A percentile compares a stretch with the other conserved stretches of the same genome.
Conservation (phyloP, 1,139 yeast species). For the Yamadazyma blattariae region DNA sequence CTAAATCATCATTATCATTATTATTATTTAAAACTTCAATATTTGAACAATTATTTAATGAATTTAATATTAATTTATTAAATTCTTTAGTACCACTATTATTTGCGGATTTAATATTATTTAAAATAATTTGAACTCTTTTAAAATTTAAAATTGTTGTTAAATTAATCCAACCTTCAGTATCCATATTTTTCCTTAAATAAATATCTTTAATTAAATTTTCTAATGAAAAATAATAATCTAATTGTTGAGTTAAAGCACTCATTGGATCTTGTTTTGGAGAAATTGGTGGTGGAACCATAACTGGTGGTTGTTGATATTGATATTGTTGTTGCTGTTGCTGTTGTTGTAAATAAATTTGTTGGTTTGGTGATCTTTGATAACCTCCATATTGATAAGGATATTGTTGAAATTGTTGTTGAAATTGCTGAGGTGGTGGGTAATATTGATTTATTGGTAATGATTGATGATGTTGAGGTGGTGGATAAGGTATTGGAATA, state of each 20-base stretch:
- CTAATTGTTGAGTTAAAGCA: conserved; percentile 65
- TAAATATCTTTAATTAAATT: conserved; percentile 80
- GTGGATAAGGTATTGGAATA: conserved; percentile 12
- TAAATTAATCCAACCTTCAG: conserved; percentile 68
- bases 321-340: conserved; percentile 7
- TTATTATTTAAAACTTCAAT: conserved; percentile 35
- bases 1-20: conserved; percentile 16
- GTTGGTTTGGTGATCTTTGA: conserved; percentile 8
- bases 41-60: conserved; percentile 36
- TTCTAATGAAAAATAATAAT: conserved; percentile 85
- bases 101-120: conserved; percentile 38
- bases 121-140: conserved; percentile 59
- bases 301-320: conserved; percentile 21
- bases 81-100: conserved; percentile 16
- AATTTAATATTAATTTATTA: conserved; percentile 27
- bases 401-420: conserved; percentile 2
- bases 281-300: conserved; percentile 48
- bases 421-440: conserved; percentile 8
- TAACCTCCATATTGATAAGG: conserved; percentile 11
- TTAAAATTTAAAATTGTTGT: conserved; percentile 64
- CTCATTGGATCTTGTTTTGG: conserved; percentile 47
- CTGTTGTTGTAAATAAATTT: conserved; percentile 10
- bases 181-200: conserved; percentile 76
- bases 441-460: conserved; percentile 14
- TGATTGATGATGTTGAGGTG: conserved; percentile 13